These are phyloP conservation scores for Aleurites moluccanus DNA, from an alignment of 441 rosid genomes.

Conservation along the genomic window DNA sequence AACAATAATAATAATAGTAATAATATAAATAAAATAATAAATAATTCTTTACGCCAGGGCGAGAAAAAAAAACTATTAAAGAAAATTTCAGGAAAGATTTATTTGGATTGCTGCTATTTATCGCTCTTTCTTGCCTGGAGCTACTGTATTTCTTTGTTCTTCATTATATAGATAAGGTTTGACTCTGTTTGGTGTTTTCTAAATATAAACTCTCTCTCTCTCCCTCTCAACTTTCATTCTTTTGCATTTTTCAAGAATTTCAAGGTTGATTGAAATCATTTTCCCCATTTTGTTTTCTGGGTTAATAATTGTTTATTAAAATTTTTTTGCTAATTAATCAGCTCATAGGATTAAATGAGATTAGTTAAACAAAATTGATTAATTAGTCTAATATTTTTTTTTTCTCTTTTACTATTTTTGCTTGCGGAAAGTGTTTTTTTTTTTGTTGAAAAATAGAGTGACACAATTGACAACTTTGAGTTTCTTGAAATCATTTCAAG, in stretches of 20 bases:
- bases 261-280: not conserved
- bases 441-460: not conserved
- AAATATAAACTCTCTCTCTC: not conserved
- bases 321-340: not conserved
- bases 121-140: not conserved
- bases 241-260: not conserved
- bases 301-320: not conserved
- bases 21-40: no score
- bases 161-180: not conserved
- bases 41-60: no score
- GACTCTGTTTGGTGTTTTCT: not conserved
- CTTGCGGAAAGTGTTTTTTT: no score
- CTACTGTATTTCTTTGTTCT: not conserved
- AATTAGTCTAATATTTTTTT: not conserved
- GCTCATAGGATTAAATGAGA: not conserved
- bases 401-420: no score
- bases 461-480: not conserved
- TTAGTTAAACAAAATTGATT: not conserved
- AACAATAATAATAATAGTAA: no score
- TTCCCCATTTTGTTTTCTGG: not conserved
- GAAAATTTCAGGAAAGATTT: not conserved
- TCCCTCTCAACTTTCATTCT: not conserved
- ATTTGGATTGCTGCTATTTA: not conserved
- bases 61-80: no score
- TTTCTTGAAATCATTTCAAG: not conserved